Evolutionary conservation across 2,329 filamentous ascomycete species (phyloP), one percentile per base, ranked within the genome.

Genomic region (Ascocoryne sarcoides): DNA sequence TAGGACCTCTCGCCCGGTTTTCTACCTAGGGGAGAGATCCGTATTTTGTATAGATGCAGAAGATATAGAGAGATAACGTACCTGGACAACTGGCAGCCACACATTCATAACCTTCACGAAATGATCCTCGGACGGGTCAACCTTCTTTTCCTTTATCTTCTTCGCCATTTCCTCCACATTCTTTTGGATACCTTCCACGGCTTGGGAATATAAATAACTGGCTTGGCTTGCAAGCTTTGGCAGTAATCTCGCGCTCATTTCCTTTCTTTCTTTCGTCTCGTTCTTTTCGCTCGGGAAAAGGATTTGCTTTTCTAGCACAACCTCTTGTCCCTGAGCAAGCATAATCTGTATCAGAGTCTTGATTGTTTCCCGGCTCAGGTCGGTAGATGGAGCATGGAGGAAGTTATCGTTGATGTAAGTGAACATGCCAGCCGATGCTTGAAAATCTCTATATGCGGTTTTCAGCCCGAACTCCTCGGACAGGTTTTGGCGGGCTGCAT

Each of bases 391-490:
- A 1, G 92, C 92, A 57, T 98, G 92, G 26, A 98, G 70, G 61
- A 98, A 98, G 66, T 98, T 98, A 66, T 98, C 92, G 64, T 98
- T 98, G 68, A 98, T 98, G 58, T 98, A 98, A 39, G 90, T 96
- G 63, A 96, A 98, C 92, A 98, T 98, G 67, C 92, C 92, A 8
- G 92, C 92, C 5, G 90, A 89, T 30, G 92, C 92, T 63, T 98
- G 92, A 67, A 96, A 96, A 15, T 89, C 95, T 63, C 98, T 90
- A 61, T 96, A 98, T 14, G 92, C 87, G 10, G 88, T 90, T 67
- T 98, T 98, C 60, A 96, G 75, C 23, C 90, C 90, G 4, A 84
- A 75, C 58, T 98, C 92, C 60, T 96, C 89, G 49, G 84, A 84
- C 36, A 92, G 80, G 53, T 92, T 89, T 65, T 98, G 93, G 58